Percentiles rank a stretch among this genome's conserved stretches.
Conservation (phyloP, 805 yeast species). For the Yarrowia osloensis region DNA sequence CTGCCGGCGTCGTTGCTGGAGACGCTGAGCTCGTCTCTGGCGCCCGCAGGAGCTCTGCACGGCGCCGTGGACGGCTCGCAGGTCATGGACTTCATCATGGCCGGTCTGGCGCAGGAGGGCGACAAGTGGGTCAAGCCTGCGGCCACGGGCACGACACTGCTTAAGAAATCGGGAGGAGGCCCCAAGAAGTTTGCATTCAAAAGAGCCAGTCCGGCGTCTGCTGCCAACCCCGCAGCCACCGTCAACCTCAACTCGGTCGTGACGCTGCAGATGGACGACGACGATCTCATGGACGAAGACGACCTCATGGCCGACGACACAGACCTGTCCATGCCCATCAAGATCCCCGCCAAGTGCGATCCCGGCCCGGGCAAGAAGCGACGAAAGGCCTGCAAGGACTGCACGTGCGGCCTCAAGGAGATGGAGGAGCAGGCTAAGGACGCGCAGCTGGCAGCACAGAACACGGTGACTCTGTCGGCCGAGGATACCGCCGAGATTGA, state of each 20-base stretch:
- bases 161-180: slow-evolving; percentile 37
- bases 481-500: slow-evolving; percentile 88
- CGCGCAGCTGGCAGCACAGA: slow-evolving; percentile 52
- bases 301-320: slow-evolving; percentile 52
- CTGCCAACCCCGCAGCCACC: slow-evolving; percentile 32
- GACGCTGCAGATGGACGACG: slow-evolving; percentile 50
- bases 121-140: slow-evolving; percentile 60
- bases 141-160: slow-evolving; percentile 39
- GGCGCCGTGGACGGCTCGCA: slow-evolving; percentile 38
- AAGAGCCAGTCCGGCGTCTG: slow-evolving; percentile 41
- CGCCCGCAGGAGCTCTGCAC: slow-evolving; percentile 40
- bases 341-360: slow-evolving; percentile 62
- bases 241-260: slow-evolving; percentile 43
- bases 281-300: slow-evolving; percentile 59
- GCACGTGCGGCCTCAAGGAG: slow-evolving; percentile 96
- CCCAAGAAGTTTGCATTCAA: slow-evolving; percentile 33
- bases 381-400: slow-evolving; percentile 95
- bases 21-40: slow-evolving; percentile 38
- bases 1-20: slow-evolving; percentile 38
- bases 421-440: slow-evolving; percentile 56
- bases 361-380: slow-evolving; percentile 54
- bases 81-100: slow-evolving; percentile 60
- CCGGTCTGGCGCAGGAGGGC: slow-evolving; percentile 55
- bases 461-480: slow-evolving; percentile 55
- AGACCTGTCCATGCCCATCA: slow-evolving; percentile 44